Evolutionary conservation across 345 rosid genomes (phyloP).

Genomic region (Carallia pectinifolia): DNA sequence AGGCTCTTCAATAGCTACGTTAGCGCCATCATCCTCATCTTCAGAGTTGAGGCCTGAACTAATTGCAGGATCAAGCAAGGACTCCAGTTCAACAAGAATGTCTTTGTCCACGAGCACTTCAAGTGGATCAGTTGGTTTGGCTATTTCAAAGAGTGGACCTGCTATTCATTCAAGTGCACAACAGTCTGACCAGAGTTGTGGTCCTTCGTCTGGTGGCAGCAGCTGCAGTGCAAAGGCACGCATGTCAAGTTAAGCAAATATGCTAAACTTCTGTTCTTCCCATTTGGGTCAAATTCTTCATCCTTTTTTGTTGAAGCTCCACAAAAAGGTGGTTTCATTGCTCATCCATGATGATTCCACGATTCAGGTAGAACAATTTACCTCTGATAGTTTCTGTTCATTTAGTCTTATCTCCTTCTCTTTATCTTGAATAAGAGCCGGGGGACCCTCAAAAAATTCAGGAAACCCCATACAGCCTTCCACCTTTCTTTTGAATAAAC

Average conservation of each 20-base stretch:
- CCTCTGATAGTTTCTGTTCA: constrained; percentile 14
- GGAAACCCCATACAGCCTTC: constrained; percentile 35
- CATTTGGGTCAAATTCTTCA: constrained; percentile 37
- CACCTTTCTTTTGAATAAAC: constrained; percentile 41
- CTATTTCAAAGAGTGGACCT: constrained; percentile 32
- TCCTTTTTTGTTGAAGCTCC: constrained; percentile 24
- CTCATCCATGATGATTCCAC: constrained; percentile 30
- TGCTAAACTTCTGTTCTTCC: constrained; percentile 20
- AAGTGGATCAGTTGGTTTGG: constrained; percentile 43
- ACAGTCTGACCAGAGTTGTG: constrained; percentile 45
- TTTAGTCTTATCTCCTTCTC: constrained; percentile 36
- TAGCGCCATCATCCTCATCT: constrained; percentile 65
- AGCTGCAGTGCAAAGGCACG: constrained; percentile 20
- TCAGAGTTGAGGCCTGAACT: constrained; percentile 59
- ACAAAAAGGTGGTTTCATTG: constrained; percentile 40
- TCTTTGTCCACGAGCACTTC: constrained; percentile 39
- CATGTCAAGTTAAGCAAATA: constrained; percentile 33
- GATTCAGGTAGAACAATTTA: constrained; percentile 34
- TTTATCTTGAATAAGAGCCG: constrained; percentile 39
- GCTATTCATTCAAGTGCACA: constrained; percentile 33
- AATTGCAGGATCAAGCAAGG: constrained; percentile 47
- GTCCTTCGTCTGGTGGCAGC: constrained; percentile 34
- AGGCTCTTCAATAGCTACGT: constrained; percentile 64
- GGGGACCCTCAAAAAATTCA: constrained; percentile 31
- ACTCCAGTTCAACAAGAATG: constrained; percentile 46